Base-by-base conservation (phyloP, 345 rosid genomes). In the Reutealis trisperma region DNA sequence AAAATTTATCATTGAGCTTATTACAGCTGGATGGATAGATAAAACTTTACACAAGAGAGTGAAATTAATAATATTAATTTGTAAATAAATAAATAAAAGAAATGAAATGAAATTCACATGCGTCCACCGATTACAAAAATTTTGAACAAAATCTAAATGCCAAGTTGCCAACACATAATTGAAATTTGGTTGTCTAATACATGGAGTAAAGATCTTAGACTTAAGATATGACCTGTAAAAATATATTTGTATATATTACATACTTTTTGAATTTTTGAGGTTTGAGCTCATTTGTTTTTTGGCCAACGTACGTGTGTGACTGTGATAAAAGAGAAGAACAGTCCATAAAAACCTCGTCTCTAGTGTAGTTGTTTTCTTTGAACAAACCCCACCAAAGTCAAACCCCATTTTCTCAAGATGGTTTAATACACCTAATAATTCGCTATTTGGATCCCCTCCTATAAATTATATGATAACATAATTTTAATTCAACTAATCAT, bases 111-210 rank as follows among this genome's bases (percentile, higher is more conserved):
- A 47, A 45, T 73, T 61, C 37, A 16, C 34, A 41, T 59, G 67
- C 22, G 3, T 24, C 41, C 67, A 18, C 10, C n/a, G 10, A 42
- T 72, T 6, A 63, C 19, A 51, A 27, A 47, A 66, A 52, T 65
- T 37, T 66, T 37, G 78, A 55, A 58, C 19, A 9, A 44, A 55
- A 67, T 24, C 65, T 8, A 24, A 1, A 67, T 9, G 41, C 41
- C 41, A 37, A 37, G 41, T 37, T 55, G 72, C 54, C 72, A 57
- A 55, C 67, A 73, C 76, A 60, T 73, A 9, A 16, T 44, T 42
- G 41, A 61, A 60, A 42, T 14, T 10, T 60, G 18, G 45, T 57
- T 25, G 72, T 66, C 63, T 37, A 67, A 18, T 6, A 32, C 4
- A 8, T 19, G 54, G 11, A 16, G 55, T 12, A 22, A 24, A 21